Percentiles rank a stretch among this genome's conserved stretches.
phyloP scores from a whole-genome alignment of 176 grass and related monocot genomes.

The Typha latifolia region DNA sequence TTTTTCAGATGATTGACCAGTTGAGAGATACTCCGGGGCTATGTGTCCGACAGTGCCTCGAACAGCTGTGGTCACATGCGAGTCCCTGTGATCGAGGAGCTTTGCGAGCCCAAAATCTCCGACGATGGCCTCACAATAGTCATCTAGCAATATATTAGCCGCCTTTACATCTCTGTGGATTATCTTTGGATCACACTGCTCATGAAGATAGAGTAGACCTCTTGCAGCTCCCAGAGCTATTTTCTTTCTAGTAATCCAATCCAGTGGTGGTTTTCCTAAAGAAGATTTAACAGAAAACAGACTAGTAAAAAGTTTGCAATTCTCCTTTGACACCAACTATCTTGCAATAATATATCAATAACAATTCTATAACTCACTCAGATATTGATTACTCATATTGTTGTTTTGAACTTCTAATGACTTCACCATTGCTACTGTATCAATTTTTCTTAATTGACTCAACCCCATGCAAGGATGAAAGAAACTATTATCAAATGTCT shows the following conservation, averaged over 20 bases:
- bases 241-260: constrained; percentile 80
- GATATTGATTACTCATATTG: too few relatives aligned
- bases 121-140: constrained; percentile 74
- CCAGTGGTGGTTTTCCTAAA: constrained; percentile 74
- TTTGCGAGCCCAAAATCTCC: constrained; percentile 93
- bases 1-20: constrained; percentile 88
- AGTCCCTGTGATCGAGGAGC: constrained; percentile 79
- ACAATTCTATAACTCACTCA: too few relatives aligned
- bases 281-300: constrained; percentile 26
- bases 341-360: too few relatives aligned
- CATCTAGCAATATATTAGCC: constrained; percentile 79
- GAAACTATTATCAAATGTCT: too few relatives aligned
- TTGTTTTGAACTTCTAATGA: too few relatives aligned
- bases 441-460: too few relatives aligned
- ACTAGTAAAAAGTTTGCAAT: background rate
- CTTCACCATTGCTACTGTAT: too few relatives aligned
- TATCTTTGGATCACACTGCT: constrained; percentile 98
- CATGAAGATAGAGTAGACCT: constrained; percentile 87
- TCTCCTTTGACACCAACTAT: background rate
- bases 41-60: constrained; percentile 90
- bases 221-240: constrained; percentile 82
- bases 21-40: constrained; percentile 88
- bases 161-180: constrained; percentile 97
- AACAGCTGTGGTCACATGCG: constrained; percentile 86
- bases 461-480: too few relatives aligned